Evolutionary conservation across 495 filamentous ascomycete species (phyloP).

Genomic region (Penicillium chermesinum): DNA sequence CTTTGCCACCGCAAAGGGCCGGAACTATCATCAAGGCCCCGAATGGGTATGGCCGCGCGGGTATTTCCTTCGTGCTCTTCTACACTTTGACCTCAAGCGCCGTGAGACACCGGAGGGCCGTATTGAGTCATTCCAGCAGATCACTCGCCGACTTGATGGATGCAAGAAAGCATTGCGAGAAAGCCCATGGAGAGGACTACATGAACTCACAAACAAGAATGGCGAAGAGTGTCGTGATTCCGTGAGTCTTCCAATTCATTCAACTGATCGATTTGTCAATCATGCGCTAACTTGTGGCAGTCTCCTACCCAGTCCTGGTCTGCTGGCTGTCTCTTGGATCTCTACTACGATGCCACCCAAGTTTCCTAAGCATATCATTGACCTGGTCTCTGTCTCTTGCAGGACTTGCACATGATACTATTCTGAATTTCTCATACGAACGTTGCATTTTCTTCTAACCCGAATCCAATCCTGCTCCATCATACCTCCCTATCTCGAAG

Average conservation of each 20-base stretch:
- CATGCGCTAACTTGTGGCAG: conserved; percentile 30
- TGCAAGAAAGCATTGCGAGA: conserved; percentile 74
- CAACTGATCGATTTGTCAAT: conserved; percentile 1
- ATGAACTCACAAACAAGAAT: conserved; percentile 87
- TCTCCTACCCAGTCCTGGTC: conserved; percentile 96
- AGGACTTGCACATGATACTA: conserved; percentile 1
- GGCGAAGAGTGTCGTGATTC: conserved; percentile 83
- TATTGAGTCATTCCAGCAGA: conserved; percentile 88
- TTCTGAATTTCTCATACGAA: too few relatives aligned
- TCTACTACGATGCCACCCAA: conserved; percentile 80
- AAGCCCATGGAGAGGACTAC: conserved; percentile 84
- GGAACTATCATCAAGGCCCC: conserved; percentile 97
- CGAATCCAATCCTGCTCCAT: not conserved
- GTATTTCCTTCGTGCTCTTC: conserved; percentile 84
- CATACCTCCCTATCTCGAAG: not conserved
- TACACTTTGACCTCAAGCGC: conserved; percentile 82
- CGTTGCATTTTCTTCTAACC: not conserved
- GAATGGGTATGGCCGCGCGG: conserved; percentile 99
- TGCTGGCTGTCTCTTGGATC: conserved; percentile 83
- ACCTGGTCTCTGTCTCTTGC: not conserved
- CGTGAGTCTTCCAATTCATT: conserved; percentile 46
- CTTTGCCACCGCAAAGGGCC: conserved; percentile 84
- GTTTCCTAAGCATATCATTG: conserved; percentile 15
- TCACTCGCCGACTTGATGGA: conserved; percentile 72
- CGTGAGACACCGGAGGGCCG: conserved; percentile 56